Evolutionary conservation across 129 eudicot genomes (phyloP).

Genomic region (Tanacetum coccineum): DNA sequence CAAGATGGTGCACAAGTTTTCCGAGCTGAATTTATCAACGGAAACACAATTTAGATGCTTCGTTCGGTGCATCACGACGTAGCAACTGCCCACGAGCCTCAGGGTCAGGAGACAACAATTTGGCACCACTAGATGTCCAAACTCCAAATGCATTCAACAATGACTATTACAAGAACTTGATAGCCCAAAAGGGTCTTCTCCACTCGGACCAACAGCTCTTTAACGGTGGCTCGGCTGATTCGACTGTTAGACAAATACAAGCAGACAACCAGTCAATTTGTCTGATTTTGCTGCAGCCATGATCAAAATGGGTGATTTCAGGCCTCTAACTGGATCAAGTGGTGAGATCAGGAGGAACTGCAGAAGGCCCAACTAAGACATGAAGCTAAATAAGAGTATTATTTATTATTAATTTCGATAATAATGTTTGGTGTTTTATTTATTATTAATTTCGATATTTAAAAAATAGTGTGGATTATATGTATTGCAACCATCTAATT

Average conservation of each 20-base stretch:
- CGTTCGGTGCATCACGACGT: slow-evolving; percentile 44
- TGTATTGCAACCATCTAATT: not conserved
- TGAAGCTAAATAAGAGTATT: not conserved
- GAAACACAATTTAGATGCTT: slow-evolving; percentile 61
- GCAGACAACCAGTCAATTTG: slow-evolving; percentile 38
- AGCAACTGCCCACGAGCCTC: slow-evolving; percentile 54
- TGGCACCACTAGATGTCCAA: slow-evolving; percentile 75
- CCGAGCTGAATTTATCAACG: slow-evolving; percentile 74
- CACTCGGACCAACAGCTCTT: slow-evolving; percentile 89
- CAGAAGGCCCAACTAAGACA: slow-evolving; percentile 56
- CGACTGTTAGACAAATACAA: slow-evolving; percentile 58
- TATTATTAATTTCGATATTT: not conserved
- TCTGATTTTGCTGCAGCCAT: slow-evolving; percentile 69
- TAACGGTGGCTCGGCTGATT: slow-evolving; percentile 72
- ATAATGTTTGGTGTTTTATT: not conserved
- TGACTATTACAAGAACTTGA: slow-evolving; percentile 61
- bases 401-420: not conserved
- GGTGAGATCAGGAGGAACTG: slow-evolving; percentile 93
- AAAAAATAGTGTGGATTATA: slow-evolving; percentile 4
- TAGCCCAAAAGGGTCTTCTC: slow-evolving; percentile 62
- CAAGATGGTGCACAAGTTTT: slow-evolving; percentile 82
- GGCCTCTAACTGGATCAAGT: slow-evolving; percentile 74
- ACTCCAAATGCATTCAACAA: slow-evolving; percentile 70
- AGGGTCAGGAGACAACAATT: slow-evolving; percentile 71
- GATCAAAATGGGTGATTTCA: slow-evolving; percentile 84